Evolutionary conservation across 345 rosid species (phyloP).

Genomic region (Boechera divaricarpa): DNA sequence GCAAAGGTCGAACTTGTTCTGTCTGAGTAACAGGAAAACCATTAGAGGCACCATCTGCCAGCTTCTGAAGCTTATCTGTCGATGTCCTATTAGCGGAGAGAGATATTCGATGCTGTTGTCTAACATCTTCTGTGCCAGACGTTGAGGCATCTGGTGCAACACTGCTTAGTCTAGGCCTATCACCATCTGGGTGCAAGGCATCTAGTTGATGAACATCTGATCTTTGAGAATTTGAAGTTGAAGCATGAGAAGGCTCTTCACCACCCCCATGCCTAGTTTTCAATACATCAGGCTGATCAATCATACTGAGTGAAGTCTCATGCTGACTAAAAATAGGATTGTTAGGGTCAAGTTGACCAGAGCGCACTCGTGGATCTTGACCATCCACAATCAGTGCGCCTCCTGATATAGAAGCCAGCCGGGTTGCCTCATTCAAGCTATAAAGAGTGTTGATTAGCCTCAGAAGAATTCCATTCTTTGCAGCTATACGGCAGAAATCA

Average conservation of each 20-base stretch:
- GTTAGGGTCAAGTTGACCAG: constrained; percentile 76
- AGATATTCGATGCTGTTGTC: constrained; percentile 55
- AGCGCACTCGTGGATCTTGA: constrained; percentile 62
- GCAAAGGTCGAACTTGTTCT: constrained; percentile 94
- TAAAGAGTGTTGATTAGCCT: constrained; percentile 94
- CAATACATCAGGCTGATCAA: constrained; percentile 67
- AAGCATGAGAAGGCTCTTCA: constrained; percentile 80
- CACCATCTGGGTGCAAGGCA: constrained; percentile 58
- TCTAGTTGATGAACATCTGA: constrained; percentile 66
- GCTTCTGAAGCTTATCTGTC: constrained; percentile 74
- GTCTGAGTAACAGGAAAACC: constrained; percentile 66
- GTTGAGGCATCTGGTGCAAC: constrained; percentile 55
- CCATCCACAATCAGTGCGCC: constrained; percentile 66
- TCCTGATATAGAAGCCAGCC: constrained; percentile 72
- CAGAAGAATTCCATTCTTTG: constrained; percentile 86
- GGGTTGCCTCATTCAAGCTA: constrained; percentile 96
- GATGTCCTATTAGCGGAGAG: constrained; percentile 65
- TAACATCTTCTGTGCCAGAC: constrained; percentile 61
- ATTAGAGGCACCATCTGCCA: constrained; percentile 65
- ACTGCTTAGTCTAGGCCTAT: constrained; percentile 68
- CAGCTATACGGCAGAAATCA: constrained; percentile 95
- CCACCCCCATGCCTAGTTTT: constrained; percentile 64
- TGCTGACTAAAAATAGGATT: constrained; percentile 66
- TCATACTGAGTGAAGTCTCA: constrained; percentile 55
- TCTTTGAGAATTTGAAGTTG: constrained; percentile 76